Conservation (phyloP, 2,329 filamentous ascomycete genomes). For the Chaetomium strumarium region DNA sequence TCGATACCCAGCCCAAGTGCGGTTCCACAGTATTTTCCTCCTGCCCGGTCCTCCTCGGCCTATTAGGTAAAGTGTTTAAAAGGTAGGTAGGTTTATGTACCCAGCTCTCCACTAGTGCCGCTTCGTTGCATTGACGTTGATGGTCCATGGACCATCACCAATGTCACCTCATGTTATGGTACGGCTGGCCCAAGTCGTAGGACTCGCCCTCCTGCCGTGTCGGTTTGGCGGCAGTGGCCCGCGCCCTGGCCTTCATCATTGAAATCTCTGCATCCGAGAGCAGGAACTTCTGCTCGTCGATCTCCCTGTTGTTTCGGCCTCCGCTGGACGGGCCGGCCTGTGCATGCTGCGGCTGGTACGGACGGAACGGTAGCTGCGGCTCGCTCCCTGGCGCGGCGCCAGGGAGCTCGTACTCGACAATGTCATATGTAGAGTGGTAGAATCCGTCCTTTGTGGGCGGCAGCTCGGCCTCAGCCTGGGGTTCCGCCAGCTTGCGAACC, state of each 20-base stretch:
- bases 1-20: not conserved
- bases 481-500: constrained; percentile 23
- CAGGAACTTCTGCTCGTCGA: constrained; percentile 28
- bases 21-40: not conserved
- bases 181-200: constrained; percentile 13
- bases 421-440: constrained; percentile 20
- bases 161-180: constrained; percentile 1
- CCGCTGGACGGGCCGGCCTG: not conserved
- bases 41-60: not conserved
- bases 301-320: constrained; percentile 12
- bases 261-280: constrained; percentile 23
- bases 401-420: constrained; percentile 25
- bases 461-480: constrained; percentile 24
- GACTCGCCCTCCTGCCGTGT: constrained; percentile 7
- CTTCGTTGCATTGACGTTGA: not conserved
- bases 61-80: too few species aligned
- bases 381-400: constrained; percentile 19
- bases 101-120: too few species aligned
- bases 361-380: constrained; percentile 21
- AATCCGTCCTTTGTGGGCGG: constrained; percentile 28
- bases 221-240: constrained; percentile 3
- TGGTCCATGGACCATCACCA: not conserved
- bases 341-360: constrained; percentile 10
- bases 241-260: constrained; percentile 18
- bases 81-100: not conserved